phyloP scores from a whole-genome alignment of 371 early-diverging fungal genomes.

The Syncephalastrum monosporum region DNA sequence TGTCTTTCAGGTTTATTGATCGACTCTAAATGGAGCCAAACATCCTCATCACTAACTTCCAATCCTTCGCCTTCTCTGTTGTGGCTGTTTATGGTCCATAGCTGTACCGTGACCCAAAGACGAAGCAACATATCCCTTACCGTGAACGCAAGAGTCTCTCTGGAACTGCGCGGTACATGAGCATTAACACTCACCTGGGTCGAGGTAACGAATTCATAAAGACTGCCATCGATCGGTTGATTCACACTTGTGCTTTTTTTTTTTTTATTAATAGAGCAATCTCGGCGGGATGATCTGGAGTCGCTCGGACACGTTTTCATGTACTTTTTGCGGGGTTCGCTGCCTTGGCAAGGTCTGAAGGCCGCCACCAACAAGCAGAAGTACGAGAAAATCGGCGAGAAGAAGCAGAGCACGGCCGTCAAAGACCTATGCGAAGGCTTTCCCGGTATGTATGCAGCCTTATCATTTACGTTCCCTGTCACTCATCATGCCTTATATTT shows the following conservation, averaged over 20 bases:
- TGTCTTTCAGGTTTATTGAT: too few relatives aligned
- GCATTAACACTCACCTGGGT: conserved; percentile 93
- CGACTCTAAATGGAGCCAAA: too few relatives aligned
- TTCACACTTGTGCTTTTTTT: conserved; percentile 6
- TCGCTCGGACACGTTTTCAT: conserved; percentile 98
- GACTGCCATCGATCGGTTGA: conserved; percentile 1
- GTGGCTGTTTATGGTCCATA: too few relatives aligned
- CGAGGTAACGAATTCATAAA: conserved; percentile 36
- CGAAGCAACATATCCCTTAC: conserved; percentile 89
- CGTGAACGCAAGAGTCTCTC: conserved; percentile 86
- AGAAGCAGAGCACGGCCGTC: conserved; percentile 92
- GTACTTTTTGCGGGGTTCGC: conserved; percentile 97
- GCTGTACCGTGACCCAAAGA: conserved; percentile 86
- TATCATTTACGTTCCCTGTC: background rate
- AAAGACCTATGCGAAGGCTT: conserved; percentile 93
- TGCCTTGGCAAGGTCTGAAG: conserved; percentile 99
- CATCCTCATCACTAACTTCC: too few relatives aligned
- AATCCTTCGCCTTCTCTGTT: too few relatives aligned
- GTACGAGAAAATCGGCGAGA: conserved; percentile 98
- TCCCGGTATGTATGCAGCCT: conserved; percentile 55
- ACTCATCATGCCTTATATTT: background rate
- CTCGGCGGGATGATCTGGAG: conserved; percentile 98
- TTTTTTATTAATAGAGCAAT: conserved; percentile 71
- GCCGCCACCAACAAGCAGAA: conserved; percentile 99
- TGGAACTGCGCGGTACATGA: conserved; percentile 97